Conservation (phyloP, 1,284 basidiomycete genomes). For the Peniophora sp. region DNA sequence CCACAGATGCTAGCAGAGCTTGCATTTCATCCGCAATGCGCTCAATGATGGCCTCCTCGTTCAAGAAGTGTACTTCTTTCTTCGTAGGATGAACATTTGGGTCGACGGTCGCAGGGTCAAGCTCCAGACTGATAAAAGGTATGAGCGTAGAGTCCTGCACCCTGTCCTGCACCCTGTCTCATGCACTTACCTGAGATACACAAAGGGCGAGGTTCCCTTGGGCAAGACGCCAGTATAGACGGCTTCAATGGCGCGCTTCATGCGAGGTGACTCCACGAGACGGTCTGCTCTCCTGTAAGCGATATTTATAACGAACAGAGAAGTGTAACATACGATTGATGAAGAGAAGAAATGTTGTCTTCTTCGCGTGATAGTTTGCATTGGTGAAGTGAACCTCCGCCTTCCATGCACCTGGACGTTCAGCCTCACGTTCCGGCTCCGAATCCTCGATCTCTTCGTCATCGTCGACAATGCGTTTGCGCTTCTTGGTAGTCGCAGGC, state of each 20-base stretch:
- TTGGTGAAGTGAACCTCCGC: constrained; percentile 78
- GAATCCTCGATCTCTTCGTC: constrained; percentile 15
- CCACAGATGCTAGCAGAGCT: constrained; percentile 56
- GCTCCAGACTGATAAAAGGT: constrained; percentile 51
- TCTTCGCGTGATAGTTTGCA: constrained; percentile 87
- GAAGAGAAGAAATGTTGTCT: constrained; percentile 84
- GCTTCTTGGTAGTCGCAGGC: constrained; percentile 17
- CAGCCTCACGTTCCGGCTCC: constrained; percentile 21
- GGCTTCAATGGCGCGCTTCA: constrained; percentile 84
- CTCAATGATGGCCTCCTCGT: constrained; percentile 87
- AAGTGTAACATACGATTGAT: constrained; percentile 74
- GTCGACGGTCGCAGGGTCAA: constrained; percentile 86
- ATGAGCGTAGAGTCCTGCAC: not conserved
- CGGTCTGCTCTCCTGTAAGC: constrained; percentile 56
- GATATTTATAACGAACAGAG: not conserved
- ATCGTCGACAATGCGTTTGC: constrained; percentile 15
- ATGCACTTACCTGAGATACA: constrained; percentile 76
- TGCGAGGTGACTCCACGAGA: constrained; percentile 82
- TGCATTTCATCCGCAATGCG: constrained; percentile 72
- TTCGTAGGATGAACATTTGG: constrained; percentile 99
- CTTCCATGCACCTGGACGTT: constrained; percentile 40
- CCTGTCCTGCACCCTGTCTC: not conserved
- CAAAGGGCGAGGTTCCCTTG: constrained; percentile 86
- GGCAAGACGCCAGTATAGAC: constrained; percentile 86
- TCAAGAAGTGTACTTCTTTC: constrained; percentile 90